These are phyloP conservation scores for Vigna reflexopilosa DNA, from an alignment of 306 rosid species.

Conservation along the genomic window DNA sequence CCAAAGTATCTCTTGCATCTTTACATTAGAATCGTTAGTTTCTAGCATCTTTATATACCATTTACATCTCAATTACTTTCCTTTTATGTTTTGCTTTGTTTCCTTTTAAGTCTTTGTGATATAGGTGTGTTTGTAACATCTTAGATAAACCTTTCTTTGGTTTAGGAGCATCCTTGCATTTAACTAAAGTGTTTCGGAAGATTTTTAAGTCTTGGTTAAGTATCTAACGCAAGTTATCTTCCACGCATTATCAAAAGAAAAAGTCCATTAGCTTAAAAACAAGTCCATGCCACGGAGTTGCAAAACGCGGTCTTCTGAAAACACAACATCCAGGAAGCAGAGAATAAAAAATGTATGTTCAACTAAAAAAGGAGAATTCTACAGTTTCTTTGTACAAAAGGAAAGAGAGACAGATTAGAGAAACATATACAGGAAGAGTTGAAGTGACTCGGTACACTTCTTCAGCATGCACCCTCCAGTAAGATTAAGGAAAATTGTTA, in stretches of 20 bases:
- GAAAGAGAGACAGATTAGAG: constrained; percentile 44
- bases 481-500: constrained; percentile 55
- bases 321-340: constrained; percentile 40
- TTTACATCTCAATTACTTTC: too few species aligned
- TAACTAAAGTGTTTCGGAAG: too few species aligned
- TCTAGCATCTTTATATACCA: too few species aligned
- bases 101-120: too few species aligned
- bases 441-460: constrained; percentile 43
- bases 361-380: constrained; percentile 25
- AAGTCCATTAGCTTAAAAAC: not conserved
- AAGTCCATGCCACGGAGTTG: constrained; percentile 18
- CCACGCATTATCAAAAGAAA: not conserved
- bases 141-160: too few species aligned
- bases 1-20: too few species aligned
- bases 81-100: too few species aligned
- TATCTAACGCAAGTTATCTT: not conserved
- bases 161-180: too few species aligned
- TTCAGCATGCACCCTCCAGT: constrained; percentile 56
- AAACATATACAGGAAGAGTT: constrained; percentile 52
- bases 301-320: constrained; percentile 6
- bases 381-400: constrained; percentile 59
- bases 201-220: not conserved
- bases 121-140: too few species aligned
- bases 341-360: constrained; percentile 37
- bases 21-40: too few species aligned